Evolutionary conservation across 1,284 basidiomycete species (phyloP).

Genomic region (Naganishia liquefaciens): DNA sequence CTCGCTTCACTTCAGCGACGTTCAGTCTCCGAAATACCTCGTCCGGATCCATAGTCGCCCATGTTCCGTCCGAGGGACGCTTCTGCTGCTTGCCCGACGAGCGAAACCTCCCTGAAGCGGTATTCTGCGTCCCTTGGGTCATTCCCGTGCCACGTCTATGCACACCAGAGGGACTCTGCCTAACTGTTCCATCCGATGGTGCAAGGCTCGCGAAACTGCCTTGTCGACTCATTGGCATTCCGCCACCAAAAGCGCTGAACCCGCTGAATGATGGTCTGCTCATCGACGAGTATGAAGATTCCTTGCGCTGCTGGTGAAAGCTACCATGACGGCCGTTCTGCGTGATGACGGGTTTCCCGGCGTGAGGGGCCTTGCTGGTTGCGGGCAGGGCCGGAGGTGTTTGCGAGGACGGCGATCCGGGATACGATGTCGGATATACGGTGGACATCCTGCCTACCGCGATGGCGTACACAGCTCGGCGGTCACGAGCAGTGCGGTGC

Average conservation of each 20-base stretch:
- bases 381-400: not conserved
- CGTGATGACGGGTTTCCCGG: not conserved
- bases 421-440: slow-evolving; percentile 20
- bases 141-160: slow-evolving; percentile 17
- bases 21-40: slow-evolving; percentile 74
- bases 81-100: not conserved
- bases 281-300: not conserved
- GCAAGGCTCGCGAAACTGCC: slow-evolving; percentile 11
- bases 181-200: slow-evolving; percentile 15
- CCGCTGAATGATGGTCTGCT: slow-evolving; percentile 16
- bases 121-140: slow-evolving; percentile 1
- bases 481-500: not conserved
- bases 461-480: not conserved
- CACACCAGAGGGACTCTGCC: not conserved
- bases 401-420: slow-evolving; percentile 6
- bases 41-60: slow-evolving; percentile 66
- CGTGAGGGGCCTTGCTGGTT: not conserved
- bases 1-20: slow-evolving; percentile 70
- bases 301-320: not conserved
- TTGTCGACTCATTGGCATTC: slow-evolving; percentile 14
- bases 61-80: slow-evolving; percentile 38
- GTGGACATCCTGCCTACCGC: slow-evolving; percentile 16
- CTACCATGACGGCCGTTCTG: not conserved
- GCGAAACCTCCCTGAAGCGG: slow-evolving; percentile 3
- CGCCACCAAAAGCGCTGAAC: slow-evolving; percentile 11